phyloP scores from a whole-genome alignment of 352 stramenopile species.

The Pythium chondricola region DNA sequence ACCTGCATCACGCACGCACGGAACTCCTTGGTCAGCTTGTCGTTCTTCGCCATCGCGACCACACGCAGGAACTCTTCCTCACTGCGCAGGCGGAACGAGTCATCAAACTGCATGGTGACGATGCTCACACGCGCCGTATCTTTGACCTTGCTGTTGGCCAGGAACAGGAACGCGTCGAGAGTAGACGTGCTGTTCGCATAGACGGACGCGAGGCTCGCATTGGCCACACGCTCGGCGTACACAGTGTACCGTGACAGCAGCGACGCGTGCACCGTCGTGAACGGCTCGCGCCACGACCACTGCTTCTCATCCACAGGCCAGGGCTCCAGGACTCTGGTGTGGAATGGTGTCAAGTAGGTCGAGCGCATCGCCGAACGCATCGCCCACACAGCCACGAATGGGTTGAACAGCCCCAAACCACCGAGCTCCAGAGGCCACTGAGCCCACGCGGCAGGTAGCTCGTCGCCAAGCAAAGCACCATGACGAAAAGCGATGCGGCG shows the following conservation, averaged over 20 bases:
- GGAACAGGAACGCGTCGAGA: neutral
- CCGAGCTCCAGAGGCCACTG: slow-evolving; percentile 35
- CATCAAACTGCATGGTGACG: neutral
- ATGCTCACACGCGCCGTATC: slow-evolving; percentile 5
- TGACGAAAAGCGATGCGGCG: slow-evolving; percentile 1
- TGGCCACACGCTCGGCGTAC: slow-evolving; percentile 23
- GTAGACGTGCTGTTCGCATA: neutral
- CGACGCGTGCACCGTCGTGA: slow-evolving; percentile 21
- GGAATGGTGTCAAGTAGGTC: slow-evolving; percentile 17
- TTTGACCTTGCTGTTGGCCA: neutral
- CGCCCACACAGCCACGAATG: slow-evolving; percentile 35
- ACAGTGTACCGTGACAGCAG: slow-evolving; percentile 22
- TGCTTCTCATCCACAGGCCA: slow-evolving; percentile 30
- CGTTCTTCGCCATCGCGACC: neutral
- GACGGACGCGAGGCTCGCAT: slow-evolving; percentile 18
- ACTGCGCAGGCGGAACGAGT: neutral
- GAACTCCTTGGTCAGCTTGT: neutral
- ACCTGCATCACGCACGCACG: neutral
- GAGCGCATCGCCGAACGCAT: slow-evolving; percentile 20
- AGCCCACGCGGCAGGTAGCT: slow-evolving; percentile 27
- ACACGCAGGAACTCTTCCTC: neutral
- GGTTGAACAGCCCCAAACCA: slow-evolving; percentile 37
- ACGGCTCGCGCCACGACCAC: slow-evolving; percentile 33
- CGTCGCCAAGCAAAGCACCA: neutral
- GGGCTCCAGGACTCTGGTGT: slow-evolving; percentile 14